Evolutionary conservation across 768 basidiomycete species (phyloP), one percentile per base, ranked within the genome.

Genomic region (Boletus reticuloceps): DNA sequence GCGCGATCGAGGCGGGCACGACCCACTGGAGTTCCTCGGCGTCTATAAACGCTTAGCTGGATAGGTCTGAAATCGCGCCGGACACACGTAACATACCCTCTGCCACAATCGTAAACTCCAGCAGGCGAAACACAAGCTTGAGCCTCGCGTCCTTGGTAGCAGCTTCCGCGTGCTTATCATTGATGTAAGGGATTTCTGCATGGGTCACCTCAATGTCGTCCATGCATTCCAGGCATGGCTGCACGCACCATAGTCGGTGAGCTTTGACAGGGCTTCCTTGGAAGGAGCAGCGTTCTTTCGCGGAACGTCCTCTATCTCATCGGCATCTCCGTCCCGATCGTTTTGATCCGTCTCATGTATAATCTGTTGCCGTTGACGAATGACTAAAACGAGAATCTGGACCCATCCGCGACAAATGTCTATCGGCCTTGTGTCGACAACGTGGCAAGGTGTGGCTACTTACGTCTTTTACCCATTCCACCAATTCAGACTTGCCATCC

Each of bases 401-500:
- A 50, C 34, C 51, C 36, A 50, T 38, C 38, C 45, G 51, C 40
- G 29, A 47, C 46, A 32, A 36, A 58, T 54, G 38, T 58, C 32
- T n/a, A 17, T 62, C 50, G 61, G 56, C 65, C 59, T 59, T 54
- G 56, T 55, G 61, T 58, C 50, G 27, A 56, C 53, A 56, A 47
- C 62, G 52, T 66, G 62, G 56, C 55, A 55, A 43, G 48, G 52
- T 46, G 48, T 51, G 47, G 43, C 50, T n/a, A 73, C 89, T 61
- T 66, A 94, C 95, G 68, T 91, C 82, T 63, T 86, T 86, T 45
- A 85, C 80, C 90, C 93, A 94, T 53, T 85, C 81, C 27, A 96
- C 80, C 39, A 93, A 75, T 31, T 79, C 78, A 51, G 74, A 72
- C 62, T 88, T 77, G 10, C 79, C 86, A 16, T 79, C 79, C 47